Percentiles rank a stretch among this genome's conserved stretches.
Evolutionary conservation across 208 protist species (phyloP).

Genomic region (Leishmania gerbilli): DNA sequence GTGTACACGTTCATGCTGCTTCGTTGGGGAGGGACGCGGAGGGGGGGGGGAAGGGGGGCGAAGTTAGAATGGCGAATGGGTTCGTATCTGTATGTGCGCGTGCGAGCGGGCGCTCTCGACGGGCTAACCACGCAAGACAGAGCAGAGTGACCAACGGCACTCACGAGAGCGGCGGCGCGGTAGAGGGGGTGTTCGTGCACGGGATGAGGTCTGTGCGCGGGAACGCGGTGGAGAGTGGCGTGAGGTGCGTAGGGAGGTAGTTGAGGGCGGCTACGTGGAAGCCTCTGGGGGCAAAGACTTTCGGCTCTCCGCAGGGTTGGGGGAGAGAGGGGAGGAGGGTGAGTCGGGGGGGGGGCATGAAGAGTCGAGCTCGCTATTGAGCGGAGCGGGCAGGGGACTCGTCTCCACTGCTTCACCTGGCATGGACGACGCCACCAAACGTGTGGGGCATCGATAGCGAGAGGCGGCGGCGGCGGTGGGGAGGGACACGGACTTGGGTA

Average conservation of each 20-base stretch:
- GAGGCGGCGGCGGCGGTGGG: too few relatives aligned
- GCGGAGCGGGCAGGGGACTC: not conserved
- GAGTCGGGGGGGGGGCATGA: too few relatives aligned
- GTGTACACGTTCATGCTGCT: conserved; percentile 45
- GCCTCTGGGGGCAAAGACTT: not conserved
- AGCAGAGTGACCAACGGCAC: not conserved
- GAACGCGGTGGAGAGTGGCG: not conserved
- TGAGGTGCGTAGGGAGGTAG: not conserved
- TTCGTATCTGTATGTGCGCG: not conserved
- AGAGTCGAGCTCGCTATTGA: not conserved
- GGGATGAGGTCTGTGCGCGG: not conserved
- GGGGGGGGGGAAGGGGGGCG: not conserved
- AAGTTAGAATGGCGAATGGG: not conserved
- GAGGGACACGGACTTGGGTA: not conserved
- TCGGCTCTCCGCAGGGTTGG: not conserved
- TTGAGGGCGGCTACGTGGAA: not conserved
- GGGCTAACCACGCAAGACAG: not conserved
- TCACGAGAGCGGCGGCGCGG: not conserved
- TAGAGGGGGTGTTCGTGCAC: not conserved
- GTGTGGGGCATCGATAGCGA: too few relatives aligned
- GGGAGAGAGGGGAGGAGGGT: not conserved
- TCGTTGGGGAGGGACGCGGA: not conserved
- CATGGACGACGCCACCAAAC: too few relatives aligned
- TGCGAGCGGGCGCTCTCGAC: not conserved
- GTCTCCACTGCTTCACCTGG: too few relatives aligned